Evolutionary conservation across 225 moss, liverwort and hornwort genomes (phyloP).

Genomic region (Pleurozium schreberi): DNA sequence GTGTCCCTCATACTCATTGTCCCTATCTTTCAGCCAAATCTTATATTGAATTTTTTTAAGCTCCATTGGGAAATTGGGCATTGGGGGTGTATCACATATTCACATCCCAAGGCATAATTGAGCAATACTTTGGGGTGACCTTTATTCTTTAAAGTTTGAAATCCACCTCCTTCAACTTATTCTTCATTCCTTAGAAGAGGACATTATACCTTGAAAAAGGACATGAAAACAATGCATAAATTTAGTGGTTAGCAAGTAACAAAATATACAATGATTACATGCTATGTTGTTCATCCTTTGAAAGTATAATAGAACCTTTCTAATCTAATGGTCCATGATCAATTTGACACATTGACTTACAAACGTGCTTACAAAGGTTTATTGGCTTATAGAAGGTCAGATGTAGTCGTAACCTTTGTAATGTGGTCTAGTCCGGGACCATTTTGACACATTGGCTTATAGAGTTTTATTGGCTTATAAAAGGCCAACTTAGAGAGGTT

Average conservation of each 20-base stretch:
- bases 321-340: too few relatives aligned
- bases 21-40: background rate
- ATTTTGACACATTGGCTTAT: too few relatives aligned
- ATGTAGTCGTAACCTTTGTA: too few relatives aligned
- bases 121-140: accelerated
- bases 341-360: too few relatives aligned
- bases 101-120: too few relatives aligned
- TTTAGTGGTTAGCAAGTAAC: accelerated
- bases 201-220: background rate
- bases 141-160: background rate
- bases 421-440: too few relatives aligned
- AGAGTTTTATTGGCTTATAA: too few relatives aligned
- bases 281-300: accelerated
- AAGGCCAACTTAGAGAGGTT: too few relatives aligned
- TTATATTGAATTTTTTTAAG: background rate
- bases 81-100: background rate
- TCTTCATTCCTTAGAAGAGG: accelerated
- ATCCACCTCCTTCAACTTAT: background rate
- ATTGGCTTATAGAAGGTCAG: too few relatives aligned
- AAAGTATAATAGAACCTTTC: too few relatives aligned
- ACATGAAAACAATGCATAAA: accelerated
- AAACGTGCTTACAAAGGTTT: too few relatives aligned
- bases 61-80: background rate
- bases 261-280: background rate
- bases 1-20: background rate